Evolutionary conservation across 352 stramenopile species (phyloP).

Genomic region (Pythium brachiatum): DNA sequence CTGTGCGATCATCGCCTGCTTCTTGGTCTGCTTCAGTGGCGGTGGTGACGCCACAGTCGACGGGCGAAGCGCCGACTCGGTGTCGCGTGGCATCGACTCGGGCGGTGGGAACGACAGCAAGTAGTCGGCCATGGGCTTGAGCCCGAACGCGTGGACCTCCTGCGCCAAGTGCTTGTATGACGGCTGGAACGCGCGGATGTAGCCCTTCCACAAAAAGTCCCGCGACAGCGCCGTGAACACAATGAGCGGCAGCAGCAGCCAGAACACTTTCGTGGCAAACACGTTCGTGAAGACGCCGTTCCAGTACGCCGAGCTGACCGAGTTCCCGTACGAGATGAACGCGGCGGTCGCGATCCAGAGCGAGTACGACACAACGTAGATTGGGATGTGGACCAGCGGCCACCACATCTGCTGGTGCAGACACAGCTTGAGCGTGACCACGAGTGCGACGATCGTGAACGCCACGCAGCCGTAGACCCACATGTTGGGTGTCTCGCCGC

Average conservation of each 20-base stretch:
- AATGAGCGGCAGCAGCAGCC: conserved; percentile 71
- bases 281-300: conserved; percentile 77
- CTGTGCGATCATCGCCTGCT: not conserved
- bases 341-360: conserved; percentile 73
- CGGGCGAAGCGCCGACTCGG: conserved; percentile 24
- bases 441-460: conserved; percentile 93
- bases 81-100: conserved; percentile 57
- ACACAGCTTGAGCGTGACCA: conserved; percentile 95
- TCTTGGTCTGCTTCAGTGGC: conserved; percentile 15
- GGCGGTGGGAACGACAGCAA: conserved; percentile 78
- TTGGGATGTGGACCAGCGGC: conserved; percentile 51
- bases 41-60: not conserved
- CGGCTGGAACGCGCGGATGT: conserved; percentile 71
- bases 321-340: conserved; percentile 71
- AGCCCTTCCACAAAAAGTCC: conserved; percentile 84
- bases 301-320: conserved; percentile 79
- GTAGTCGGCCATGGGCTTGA: conserved; percentile 60
- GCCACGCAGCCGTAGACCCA: conserved; percentile 93
- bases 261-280: conserved; percentile 69
- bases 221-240: conserved; percentile 67
- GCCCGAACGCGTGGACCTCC: conserved; percentile 68
- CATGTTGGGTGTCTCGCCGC: conserved; percentile 89
- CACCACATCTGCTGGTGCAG: conserved; percentile 87
- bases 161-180: conserved; percentile 87
- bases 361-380: conserved; percentile 66